These are phyloP conservation scores for Phytomonas sp. DNA, from an alignment of 208 protist genomes.

Conservation along the genomic window DNA sequence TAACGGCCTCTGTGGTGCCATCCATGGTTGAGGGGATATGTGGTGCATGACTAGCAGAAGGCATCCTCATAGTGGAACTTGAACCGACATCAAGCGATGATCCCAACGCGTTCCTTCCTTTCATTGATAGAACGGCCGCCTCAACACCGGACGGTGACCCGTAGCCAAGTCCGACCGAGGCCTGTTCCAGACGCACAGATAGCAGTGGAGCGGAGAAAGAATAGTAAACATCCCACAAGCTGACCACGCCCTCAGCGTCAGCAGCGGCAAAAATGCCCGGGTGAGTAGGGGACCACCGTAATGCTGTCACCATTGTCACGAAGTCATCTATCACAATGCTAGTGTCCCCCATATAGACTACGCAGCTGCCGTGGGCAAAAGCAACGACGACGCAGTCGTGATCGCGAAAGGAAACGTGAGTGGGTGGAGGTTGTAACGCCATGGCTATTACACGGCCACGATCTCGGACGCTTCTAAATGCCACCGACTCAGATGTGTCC, in stretches of 20 bases:
- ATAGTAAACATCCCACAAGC: slow-evolving; percentile 41
- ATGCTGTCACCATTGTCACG: slow-evolving; percentile 30
- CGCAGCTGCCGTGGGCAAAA: slow-evolving; percentile 45
- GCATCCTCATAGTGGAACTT: slow-evolving; percentile 13
- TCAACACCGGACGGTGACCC: slow-evolving; percentile 12
- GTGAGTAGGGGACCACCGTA: slow-evolving; percentile 63
- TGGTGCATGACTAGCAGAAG: slow-evolving; percentile 4
- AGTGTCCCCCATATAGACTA: slow-evolving; percentile 34
- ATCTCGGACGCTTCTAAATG: slow-evolving; percentile 10
- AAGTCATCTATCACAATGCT: slow-evolving; percentile 44
- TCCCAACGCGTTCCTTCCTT: neutral
- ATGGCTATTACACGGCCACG: slow-evolving; percentile 31
- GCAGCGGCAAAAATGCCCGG: slow-evolving; percentile 54
- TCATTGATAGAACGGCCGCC: slow-evolving; percentile 9
- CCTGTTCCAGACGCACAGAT: slow-evolving; percentile 23
- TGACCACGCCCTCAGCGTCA: slow-evolving; percentile 41
- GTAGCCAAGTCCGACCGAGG: slow-evolving; percentile 12
- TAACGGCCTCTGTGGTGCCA: slow-evolving; percentile 21
- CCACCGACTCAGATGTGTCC: neutral
- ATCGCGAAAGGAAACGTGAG: slow-evolving; percentile 19
- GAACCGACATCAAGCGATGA: neutral
- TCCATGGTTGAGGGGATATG: slow-evolving; percentile 13
- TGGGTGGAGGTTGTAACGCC: slow-evolving; percentile 31
- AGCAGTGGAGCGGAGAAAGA: slow-evolving; percentile 36
- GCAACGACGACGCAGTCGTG: slow-evolving; percentile 37